Evolutionary conservation across 371 early-diverging fungal genomes (phyloP), one percentile per base, ranked within the genome.

Genomic region (Quaeritorhiza haematococci): DNA sequence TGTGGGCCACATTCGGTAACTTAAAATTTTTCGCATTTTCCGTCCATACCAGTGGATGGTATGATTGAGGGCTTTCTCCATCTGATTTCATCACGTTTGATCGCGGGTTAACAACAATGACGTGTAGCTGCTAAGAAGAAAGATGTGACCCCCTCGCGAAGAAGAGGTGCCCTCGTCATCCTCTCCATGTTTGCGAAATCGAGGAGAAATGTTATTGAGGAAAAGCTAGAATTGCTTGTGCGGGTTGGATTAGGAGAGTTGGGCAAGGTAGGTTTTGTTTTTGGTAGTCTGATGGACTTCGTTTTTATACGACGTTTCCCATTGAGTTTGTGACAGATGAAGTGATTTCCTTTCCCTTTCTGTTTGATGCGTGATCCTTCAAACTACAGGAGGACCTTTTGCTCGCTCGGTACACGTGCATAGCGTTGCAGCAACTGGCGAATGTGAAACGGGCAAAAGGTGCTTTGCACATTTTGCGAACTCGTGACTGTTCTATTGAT

Each of bases 101-200:
- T 53, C n/a, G 6, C 54, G 63, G 8, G 3, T 57, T 19, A 27
- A 13, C 24, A 51, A 58, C 8, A 19, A 27, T 7, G 15, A 15
- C 27, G 24, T 35, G 28, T 35, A 84, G 86, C 83, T 19, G 85
- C 85, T 49, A 80, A 80, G 49, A 69, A 75, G 46, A 78, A 74
- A 15, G 80, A 80, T 24, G 79, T 89, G 44, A 79, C 89, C 17
- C 79, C 83, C 24, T 74, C 75, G 0, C 85, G 90, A 62, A 83
- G 96, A 26, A 82, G 92, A 17, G 93, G 95, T 1, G 94, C 96
- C 0, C 86, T 96, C 38, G 86, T 94, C 33, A 81, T 98, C 43
- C 72, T 98, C 3, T 83, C 89, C 28, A 94, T 94, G 95, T 61
- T 98, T 35, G 93, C 91, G 7, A 90, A 89, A 58, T 85, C 92